Evolutionary conservation across 257 asterid species (phyloP), one percentile per base, ranked within the genome.

Genomic region (Solanum piurae): DNA sequence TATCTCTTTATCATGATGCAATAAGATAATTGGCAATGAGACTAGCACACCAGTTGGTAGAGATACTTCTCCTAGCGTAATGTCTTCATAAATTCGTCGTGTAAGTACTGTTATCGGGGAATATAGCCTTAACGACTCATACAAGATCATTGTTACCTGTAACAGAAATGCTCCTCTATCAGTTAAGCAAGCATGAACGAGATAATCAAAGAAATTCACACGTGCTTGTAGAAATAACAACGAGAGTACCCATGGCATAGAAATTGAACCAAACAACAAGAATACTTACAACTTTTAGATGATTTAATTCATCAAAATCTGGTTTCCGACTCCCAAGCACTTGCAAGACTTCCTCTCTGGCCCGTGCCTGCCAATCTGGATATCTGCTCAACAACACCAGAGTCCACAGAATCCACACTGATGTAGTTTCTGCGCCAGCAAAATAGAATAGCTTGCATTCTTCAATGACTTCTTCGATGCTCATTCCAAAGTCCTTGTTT

Each of bases 381-480:
- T 27, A 27, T 21, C 64, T 79, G 84, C 84, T 79, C n/a, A 94
- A 79, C 18, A 92, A 82, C 88, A 94, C 83, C 90, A 94, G 16
- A 9, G 96, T 88, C 98, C 98, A 94, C 1, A 91, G 89, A 27
- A 94, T 93, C 86, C 92, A 85, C n/a, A 74, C 71, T 0, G 96
- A 91, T 6, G 95, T 94, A 16, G 94, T 94, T 66, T 94, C 98
- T 62, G 93, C 91, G 1, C 95, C 95, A 23, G 92, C 93, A 74
- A 91, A 91, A 84, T 92, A 91, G 87, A 93, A 92, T 33, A 93
- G 79, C 84, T 89, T 93, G 94, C 94, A 93, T 82, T 93, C 95
- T 42, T 93, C 92, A 9, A 93, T 86, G 2, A 93, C 90, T 14
- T 89, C 90, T 44, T 80, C 72, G 23, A 88, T 88, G 23, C 29